Evolutionary conservation across 2,329 filamentous ascomycete genomes (phyloP), one percentile per base, ranked within the genome.

Genomic region (Alternaria gaisen): DNA sequence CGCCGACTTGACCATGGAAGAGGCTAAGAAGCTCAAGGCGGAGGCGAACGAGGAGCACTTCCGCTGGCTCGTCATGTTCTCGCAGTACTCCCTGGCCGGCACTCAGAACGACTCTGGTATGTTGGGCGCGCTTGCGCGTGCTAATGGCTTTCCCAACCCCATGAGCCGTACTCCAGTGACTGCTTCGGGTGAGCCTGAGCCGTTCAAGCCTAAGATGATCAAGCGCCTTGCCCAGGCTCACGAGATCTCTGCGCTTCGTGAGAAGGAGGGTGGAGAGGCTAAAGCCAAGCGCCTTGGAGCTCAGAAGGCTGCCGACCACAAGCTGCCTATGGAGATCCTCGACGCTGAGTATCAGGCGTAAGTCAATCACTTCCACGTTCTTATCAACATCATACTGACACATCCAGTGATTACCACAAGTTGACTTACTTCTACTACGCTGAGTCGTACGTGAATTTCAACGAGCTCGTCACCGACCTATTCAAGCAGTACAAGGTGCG

Each of bases 401-500:
- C 10, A 38, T 51, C 64, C 70, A 97, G 94, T 90, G 95, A 99
- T 78, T 97, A 93, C 89, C 97, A 98, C 82, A 99, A 99, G 79
- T 83, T 99, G 57, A 99, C 96, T 0, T 98, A 98, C 80, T 99
- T 97, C 83, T 99, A 98, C 81, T 99, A 97, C 77, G 94, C 95
- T 55, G 94, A 97, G 75, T 89, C 93, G 0, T 99, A 99, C 78
- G 97, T 99, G 84, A 98, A 98, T 82, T 99, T 99, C 85, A 99
- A 99, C 78, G 92, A 93, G 2, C 87, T 99, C 16, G 95, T 99
- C 54, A 97, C 94, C 0, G 95, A 99, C 76, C 85, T 99, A 12
- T 99, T 98, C 86, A 98, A 98, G 81, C 94, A 98, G 64, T 99
- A 98, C 85, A 99, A 99, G 83, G 97, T 94, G 22, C 89, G 96